phyloP scores from a whole-genome alignment of 768 basidiomycete genomes.

The Termitomyces sp. region DNA sequence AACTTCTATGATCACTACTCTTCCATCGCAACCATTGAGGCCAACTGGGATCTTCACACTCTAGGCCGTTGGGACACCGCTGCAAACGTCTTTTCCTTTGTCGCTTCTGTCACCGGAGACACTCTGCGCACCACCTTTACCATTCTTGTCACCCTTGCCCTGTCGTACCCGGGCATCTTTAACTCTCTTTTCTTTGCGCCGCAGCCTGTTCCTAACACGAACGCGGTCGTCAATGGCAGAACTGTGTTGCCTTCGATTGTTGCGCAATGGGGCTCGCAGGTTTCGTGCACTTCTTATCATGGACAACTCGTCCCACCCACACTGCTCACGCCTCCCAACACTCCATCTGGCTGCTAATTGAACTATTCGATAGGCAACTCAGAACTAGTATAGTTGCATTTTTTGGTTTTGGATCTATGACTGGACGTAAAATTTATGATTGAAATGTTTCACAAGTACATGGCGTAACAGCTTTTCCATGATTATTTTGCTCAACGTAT shows the following conservation, averaged over 20 bases:
- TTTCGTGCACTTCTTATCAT: conserved; percentile 14
- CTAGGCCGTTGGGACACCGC: conserved; percentile 40
- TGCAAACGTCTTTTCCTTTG: conserved; percentile 51
- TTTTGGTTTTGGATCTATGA: too few relatives aligned
- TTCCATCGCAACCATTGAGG: conserved; percentile 48
- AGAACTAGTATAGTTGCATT: too few relatives aligned
- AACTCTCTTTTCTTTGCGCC: conserved; percentile 8
- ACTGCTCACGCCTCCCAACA: conserved; percentile 1
- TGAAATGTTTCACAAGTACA: too few relatives aligned
- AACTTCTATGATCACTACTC: conserved; percentile 66
- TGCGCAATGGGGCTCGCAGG: conserved; percentile 19
- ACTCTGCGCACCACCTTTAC: conserved; percentile 17
- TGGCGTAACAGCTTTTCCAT: too few relatives aligned
- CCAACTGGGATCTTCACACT: conserved; percentile 59
- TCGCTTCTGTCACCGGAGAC: conserved; percentile 46
- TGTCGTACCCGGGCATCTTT: conserved; percentile 25
- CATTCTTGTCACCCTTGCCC: conserved; percentile 1
- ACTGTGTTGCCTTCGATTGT: conserved; percentile 19
- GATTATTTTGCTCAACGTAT: too few relatives aligned
- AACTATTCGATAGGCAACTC: too few relatives aligned
- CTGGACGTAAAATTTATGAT: too few relatives aligned
- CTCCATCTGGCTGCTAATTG: conserved; percentile 7
- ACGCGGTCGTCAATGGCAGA: conserved; percentile 21
- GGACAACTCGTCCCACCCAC: conserved; percentile 13
- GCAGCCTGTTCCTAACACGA: conserved; percentile 22